Base-by-base conservation (phyloP, 2,329 filamentous ascomycete species). In the Bipolaris bicolor region DNA sequence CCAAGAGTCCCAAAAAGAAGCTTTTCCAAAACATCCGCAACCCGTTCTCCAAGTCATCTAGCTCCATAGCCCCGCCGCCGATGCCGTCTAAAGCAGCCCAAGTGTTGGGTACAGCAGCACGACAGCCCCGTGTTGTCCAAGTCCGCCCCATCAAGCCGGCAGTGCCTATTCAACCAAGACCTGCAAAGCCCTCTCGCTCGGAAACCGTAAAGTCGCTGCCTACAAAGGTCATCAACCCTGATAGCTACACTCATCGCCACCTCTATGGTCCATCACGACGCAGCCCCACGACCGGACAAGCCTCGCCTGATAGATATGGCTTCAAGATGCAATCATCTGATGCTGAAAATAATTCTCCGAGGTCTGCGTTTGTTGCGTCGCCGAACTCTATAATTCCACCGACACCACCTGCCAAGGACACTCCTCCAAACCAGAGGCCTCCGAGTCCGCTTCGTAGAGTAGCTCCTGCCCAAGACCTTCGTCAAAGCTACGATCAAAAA, bases 391-490 rank as follows among this genome's bases (percentile, higher is more conserved):
- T 54, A 7, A 31, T 52, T 9, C 70, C 78, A 11, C 78, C 79
- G 5, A 80, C 78, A 2, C 79, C 79, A 18, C 78, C 78, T 5
- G 68, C 74, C 13, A 81, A 81, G 55, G 76, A 80, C 56, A 81
- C 79, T 0, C 79, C 79, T 31, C 46, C 40, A 63, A 58, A 33
- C 20, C 52, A 33, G 1, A 55, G 58, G 16, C 46, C 62, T 15
- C 9, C 57, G 13, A 68, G 64, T 43, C 66, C 65, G 16, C 61
- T 70, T 26, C 65, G 65, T 29, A 61, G 61, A 44, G 58, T 60
- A 26, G 52, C 55, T 7, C 62, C 57, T 24, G 49, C 57, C 3
- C 49, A 61, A 7, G 54, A 65, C 9, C 58, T 65, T 7, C 67
- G 63, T 39, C 59, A 61, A 40, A 58, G 49, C 33, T 67, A 61